phyloP scores from a whole-genome alignment of 106 monocot genomes.

The Vanilla planifolia region DNA sequence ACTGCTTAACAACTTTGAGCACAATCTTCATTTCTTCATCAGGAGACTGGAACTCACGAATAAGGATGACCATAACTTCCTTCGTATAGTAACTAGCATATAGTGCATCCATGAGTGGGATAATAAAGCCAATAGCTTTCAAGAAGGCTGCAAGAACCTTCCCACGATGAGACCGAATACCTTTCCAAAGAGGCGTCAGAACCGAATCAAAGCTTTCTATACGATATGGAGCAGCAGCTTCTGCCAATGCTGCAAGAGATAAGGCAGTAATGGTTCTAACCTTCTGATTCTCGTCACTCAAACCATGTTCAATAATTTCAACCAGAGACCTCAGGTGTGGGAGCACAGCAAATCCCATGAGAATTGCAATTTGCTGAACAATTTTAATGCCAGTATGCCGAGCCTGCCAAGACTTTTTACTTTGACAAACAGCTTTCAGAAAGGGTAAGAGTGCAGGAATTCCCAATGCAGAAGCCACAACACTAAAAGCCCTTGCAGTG shows the following conservation, averaged over 20 bases:
- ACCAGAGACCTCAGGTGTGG: conserved; percentile 90
- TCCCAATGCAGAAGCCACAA: conserved; percentile 96
- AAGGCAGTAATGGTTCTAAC: conserved; percentile 96
- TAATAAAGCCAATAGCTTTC: conserved; percentile 97
- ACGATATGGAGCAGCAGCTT: conserved; percentile 94
- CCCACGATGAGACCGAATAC: conserved; percentile 89
- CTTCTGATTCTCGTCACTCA: conserved; percentile 96
- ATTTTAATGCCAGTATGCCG: conserved; percentile 97
- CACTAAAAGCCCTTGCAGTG: conserved; percentile 96
- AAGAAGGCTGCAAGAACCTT: conserved; percentile 95
- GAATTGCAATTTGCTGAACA: conserved; percentile 96
- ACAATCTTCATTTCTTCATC: conserved; percentile 99
- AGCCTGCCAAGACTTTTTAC: conserved; percentile 99
- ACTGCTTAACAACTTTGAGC: conserved; percentile 95
- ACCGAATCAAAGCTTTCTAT: conserved; percentile 98
- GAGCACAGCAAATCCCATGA: conserved; percentile 98
- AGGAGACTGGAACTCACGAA: conserved; percentile 93
- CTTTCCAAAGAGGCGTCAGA: conserved; percentile 99
- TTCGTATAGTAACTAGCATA: conserved; percentile 98
- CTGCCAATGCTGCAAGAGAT: conserved; percentile 93
- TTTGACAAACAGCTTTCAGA: conserved; percentile 96
- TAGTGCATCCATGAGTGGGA: conserved; percentile 94
- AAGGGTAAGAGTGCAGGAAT: conserved; percentile 95
- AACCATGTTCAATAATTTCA: conserved; percentile 93
- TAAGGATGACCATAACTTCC: conserved; percentile 86